Evolutionary conservation across 2,329 filamentous ascomycete species (phyloP).

Genomic region (Botrytis pseudocinerea): DNA sequence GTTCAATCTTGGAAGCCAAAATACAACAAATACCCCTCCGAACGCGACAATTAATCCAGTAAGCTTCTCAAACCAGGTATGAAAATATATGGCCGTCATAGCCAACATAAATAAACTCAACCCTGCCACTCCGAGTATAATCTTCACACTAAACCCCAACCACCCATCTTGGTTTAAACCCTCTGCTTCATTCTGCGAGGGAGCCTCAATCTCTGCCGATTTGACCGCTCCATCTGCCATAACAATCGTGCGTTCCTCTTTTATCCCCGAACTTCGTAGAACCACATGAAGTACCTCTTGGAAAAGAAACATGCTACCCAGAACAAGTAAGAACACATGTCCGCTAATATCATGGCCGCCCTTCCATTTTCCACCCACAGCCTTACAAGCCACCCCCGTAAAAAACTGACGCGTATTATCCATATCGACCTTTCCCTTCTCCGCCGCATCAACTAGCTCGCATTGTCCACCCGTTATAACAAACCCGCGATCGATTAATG

Average conservation of each 20-base stretch:
- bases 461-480: slow-evolving; percentile 85
- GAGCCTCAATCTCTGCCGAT: slow-evolving; percentile 53
- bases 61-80: slow-evolving; percentile 95
- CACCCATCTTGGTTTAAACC: slow-evolving; percentile 26
- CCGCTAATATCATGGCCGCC: slow-evolving; percentile 97
- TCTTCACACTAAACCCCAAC: slow-evolving; percentile 53
- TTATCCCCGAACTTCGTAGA: slow-evolving; percentile 47
- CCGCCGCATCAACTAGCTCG: slow-evolving; percentile 55
- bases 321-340: slow-evolving; percentile 88
- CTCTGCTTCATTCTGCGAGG: slow-evolving; percentile 25
- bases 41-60: slow-evolving; percentile 52
- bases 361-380: slow-evolving; percentile 77
- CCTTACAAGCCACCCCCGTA: slow-evolving; percentile 78
- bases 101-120: slow-evolving; percentile 93
- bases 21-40: slow-evolving; percentile 50
- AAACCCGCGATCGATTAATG: slow-evolving; percentile 88
- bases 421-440: slow-evolving; percentile 49
- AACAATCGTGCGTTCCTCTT: slow-evolving; percentile 65
- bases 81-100: slow-evolving; percentile 98
- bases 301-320: slow-evolving; percentile 78
- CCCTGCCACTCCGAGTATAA: slow-evolving; percentile 63
- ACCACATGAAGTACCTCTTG: slow-evolving; percentile 73
- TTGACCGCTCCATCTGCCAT: slow-evolving; percentile 67
- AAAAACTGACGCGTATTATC: slow-evolving; percentile 54
- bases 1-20: slow-evolving; percentile 50